phyloP scores from a whole-genome alignment of 352 stramenopile species.

The Phytopythium mirpurense region DNA sequence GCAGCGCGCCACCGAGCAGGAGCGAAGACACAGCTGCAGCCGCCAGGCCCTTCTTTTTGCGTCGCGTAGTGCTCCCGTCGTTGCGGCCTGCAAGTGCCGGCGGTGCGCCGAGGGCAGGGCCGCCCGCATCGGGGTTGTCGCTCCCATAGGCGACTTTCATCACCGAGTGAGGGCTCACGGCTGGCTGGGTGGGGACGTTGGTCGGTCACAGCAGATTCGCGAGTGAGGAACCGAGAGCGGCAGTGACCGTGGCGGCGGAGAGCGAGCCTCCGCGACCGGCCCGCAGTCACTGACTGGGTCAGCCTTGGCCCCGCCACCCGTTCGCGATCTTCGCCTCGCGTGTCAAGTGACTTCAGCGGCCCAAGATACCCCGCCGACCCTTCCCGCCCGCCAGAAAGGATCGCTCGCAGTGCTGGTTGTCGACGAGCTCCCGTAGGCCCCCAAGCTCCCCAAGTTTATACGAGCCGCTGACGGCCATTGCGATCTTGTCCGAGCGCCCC shows the following conservation, averaged over 20 bases:
- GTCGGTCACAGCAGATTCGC: not conserved
- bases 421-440: no score
- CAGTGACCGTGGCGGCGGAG: no score
- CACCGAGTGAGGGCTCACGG: not conserved
- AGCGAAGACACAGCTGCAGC: conserved; percentile 4
- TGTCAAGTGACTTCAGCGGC: no score
- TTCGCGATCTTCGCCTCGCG: not conserved
- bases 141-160: conserved; percentile 15
- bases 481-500: not conserved
- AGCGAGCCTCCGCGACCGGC: no score
- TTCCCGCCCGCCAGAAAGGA: not conserved
- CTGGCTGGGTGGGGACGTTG: not conserved
- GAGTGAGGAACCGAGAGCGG: not conserved
- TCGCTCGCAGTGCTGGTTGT: no score
- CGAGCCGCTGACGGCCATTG: no score
- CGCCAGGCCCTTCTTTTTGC: not conserved
- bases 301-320: no score
- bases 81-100: not conserved
- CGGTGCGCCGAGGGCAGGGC: not conserved
- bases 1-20: not conserved
- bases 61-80: not conserved
- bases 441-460: no score
- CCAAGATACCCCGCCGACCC: not conserved
- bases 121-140: conserved; percentile 6
- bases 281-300: no score